Conservation (phyloP, 1,284 basidiomycete species). For the Stygiomarasmius scandens region DNA sequence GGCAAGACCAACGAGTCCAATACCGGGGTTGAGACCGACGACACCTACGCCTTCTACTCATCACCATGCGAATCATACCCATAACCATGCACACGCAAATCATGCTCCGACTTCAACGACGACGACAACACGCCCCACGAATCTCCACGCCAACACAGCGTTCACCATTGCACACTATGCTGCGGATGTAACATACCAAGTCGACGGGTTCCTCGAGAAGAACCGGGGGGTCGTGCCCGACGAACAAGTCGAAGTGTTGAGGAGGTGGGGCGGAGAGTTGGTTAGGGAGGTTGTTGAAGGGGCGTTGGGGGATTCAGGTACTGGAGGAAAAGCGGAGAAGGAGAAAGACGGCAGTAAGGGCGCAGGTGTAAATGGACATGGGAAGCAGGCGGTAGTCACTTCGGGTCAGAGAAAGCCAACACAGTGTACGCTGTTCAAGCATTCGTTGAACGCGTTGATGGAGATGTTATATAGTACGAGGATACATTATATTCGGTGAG, state of each 20-base stretch:
- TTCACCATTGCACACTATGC: conserved; percentile 99
- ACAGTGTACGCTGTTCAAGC: conserved; percentile 97
- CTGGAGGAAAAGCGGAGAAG: conserved; percentile 59
- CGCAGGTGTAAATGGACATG: conserved; percentile 60
- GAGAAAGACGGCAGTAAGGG: not conserved
- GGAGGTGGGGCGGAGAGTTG: conserved; percentile 89
- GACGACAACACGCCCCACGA: conserved; percentile 29
- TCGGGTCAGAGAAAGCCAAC: conserved; percentile 80
- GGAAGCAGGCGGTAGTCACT: conserved; percentile 48
- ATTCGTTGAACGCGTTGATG: conserved; percentile 93
- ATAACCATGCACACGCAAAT: conserved; percentile 87
- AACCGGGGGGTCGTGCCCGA: conserved; percentile 99
- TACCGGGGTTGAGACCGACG: not conserved
- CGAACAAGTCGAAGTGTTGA: conserved; percentile 90
- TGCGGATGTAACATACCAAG: conserved; percentile 96
- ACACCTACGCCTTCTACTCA: not conserved
- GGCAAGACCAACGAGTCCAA: not conserved
- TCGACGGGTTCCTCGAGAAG: conserved; percentile 98
- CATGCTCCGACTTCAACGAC: conserved; percentile 74
- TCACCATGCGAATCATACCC: conserved; percentile 36
- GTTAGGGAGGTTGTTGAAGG: conserved; percentile 93
- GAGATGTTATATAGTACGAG: conserved; percentile 97
- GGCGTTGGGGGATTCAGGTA: conserved; percentile 78
- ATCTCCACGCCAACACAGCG: conserved; percentile 93
- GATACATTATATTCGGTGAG: conserved; percentile 91